A percentile compares a stretch with the other conserved stretches of the same genome.
phyloP scores from a whole-genome alignment of 2,329 filamentous ascomycete species.

The Trichoderma guizhouense region DNA sequence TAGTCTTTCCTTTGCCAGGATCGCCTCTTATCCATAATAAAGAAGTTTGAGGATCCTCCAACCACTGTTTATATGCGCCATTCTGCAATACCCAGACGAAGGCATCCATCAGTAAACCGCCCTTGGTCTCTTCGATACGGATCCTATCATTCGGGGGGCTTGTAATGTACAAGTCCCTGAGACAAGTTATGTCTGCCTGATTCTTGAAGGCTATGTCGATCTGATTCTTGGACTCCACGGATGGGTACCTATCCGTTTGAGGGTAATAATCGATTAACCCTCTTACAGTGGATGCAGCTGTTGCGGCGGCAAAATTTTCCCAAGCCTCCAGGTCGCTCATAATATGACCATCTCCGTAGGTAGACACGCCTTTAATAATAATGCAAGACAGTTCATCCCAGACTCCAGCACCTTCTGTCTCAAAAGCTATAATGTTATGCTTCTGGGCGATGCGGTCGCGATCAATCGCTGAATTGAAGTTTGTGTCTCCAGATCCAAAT shows the following conservation, averaged over 20 bases:
- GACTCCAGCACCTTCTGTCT: neutral
- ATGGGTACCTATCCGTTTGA: neutral
- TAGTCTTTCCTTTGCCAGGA: neutral
- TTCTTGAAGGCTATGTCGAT: neutral
- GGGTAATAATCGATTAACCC: neutral
- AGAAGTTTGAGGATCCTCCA: fast-evolving
- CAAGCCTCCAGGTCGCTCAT: neutral
- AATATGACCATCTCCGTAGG: neutral
- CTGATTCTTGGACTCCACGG: neutral
- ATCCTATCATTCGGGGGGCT: neutral
- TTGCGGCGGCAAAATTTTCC: neutral
- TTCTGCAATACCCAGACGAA: neutral
- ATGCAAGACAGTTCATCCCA: neutral
- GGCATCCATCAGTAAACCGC: neutral
- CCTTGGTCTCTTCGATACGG: neutral
- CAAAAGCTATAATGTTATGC: neutral
- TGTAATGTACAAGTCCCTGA: neutral
- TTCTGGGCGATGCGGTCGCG: neutral
- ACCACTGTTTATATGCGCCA: neutral
- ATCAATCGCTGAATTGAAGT: neutral
- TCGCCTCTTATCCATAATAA: neutral
- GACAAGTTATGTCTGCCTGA: neutral
- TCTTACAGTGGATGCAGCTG: neutral
- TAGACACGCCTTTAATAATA: neutral
- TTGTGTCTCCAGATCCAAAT: neutral